Evolutionary conservation across 305 asterid species (phyloP), one percentile per base, ranked within the genome.

Genomic region (Andrographis paniculata): DNA sequence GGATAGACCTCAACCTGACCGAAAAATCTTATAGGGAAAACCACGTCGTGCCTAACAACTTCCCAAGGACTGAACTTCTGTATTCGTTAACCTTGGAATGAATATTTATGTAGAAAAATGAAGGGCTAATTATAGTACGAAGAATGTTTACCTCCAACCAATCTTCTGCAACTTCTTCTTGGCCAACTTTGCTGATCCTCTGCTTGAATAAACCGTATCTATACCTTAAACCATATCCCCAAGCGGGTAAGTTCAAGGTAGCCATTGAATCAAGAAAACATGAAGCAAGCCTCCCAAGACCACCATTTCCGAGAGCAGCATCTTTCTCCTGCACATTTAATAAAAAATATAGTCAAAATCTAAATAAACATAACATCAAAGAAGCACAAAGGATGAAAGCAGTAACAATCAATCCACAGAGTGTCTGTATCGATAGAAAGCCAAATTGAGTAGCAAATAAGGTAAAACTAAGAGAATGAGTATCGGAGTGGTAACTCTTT

Each of bases 61-160:
- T 92, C 99, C 99, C 99, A 92, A 39, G 99, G 99, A 59, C 99
- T 92, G 72, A 84, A 92, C 53, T 87, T 92, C 96, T 91, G 94
- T 72, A 68, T 50, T 31, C 35, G 49, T 61, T 51, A 45, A 63
- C 19, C 53, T 52, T 48, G 2, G 14, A 65, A 48, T 53, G 35
- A 56, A 36, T 48, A 44, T 6, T 31, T 42, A 44, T 40, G 36
- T 9, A 40, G 42, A 35, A 55, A n/a, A 42, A 45, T 21, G 50
- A 67, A 62, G 45, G 50, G 42, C 23, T 53, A 52, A 33, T 50
- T 42, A 56, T 52, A 41, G 30, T 42, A 56, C 49, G 41, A 43
- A 64, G 39, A 45, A 44, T 42, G 39, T 49, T 47, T 33, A 91
- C 99, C 94, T 92, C 99, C 77, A 87, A 58, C 99, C 99, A 92